These are phyloP conservation scores for Naganishia liquefaciens DNA, from an alignment of 1,284 basidiomycete species.

Conservation along the genomic window DNA sequence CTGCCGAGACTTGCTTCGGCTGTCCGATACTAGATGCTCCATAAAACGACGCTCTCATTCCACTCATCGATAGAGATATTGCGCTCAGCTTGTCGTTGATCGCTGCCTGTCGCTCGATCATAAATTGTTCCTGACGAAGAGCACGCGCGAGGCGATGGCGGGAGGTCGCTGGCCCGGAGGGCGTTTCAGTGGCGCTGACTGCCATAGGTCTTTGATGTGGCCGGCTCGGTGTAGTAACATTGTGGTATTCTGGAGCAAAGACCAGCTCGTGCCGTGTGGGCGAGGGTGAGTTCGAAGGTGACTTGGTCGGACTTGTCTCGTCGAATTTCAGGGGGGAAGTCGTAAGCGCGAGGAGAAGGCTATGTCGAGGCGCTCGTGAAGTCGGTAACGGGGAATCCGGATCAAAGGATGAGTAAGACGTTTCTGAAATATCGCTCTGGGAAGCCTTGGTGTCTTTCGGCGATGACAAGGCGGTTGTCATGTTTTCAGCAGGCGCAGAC, in stretches of 20 bases:
- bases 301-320: slow-evolving; percentile 6
- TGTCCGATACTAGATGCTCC: background rate
- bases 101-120: slow-evolving; percentile 30
- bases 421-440: background rate
- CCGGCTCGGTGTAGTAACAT: slow-evolving; percentile 12
- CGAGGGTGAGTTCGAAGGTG: slow-evolving; percentile 3
- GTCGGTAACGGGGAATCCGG: slow-evolving; percentile 30
- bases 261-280: slow-evolving; percentile 1
- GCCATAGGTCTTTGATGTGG: background rate
- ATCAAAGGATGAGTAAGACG: slow-evolving; percentile 23
- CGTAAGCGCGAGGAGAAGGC: slow-evolving; percentile 17
- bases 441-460: no score
- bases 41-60: slow-evolving; percentile 5
- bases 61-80: slow-evolving; percentile 16
- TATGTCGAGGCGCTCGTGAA: slow-evolving; percentile 27
- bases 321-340: slow-evolving; percentile 2
- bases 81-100: slow-evolving; percentile 19
- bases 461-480: background rate
- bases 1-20: no score
- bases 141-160: slow-evolving; percentile 30
- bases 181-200: slow-evolving; percentile 1
- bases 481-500: background rate
- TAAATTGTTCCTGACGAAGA: slow-evolving; percentile 38
- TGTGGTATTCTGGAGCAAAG: slow-evolving; percentile 19
- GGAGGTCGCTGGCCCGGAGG: background rate